phyloP scores from a whole-genome alignment of 192 early-diverging fungal genomes.

The Glomus cerebriforme region DNA sequence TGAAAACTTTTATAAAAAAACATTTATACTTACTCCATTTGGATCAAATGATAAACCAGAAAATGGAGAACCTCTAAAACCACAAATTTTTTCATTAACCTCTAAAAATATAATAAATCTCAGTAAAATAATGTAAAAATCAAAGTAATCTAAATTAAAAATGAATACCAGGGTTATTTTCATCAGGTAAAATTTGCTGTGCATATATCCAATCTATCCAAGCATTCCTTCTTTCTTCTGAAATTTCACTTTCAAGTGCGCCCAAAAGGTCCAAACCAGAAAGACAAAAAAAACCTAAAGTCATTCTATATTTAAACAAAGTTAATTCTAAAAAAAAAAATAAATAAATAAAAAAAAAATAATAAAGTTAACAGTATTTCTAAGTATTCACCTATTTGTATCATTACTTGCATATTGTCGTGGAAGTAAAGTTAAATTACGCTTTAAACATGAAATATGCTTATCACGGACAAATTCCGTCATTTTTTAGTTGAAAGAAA shows the following conservation, averaged over 20 bases:
- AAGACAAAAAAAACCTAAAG: slow-evolving; percentile 81
- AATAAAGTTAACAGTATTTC: not conserved
- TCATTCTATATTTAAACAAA: slow-evolving; percentile 65
- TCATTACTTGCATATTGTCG: slow-evolving; percentile 68
- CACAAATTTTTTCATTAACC: slow-evolving; percentile 50
- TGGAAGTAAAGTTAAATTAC: slow-evolving; percentile 71
- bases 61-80: slow-evolving; percentile 74
- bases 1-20: not conserved
- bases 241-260: slow-evolving; percentile 56
- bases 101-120: slow-evolving; percentile 27
- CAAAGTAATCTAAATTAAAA: not conserved
- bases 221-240: slow-evolving; percentile 54
- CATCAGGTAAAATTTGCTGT: slow-evolving; percentile 74
- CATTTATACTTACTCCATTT: slow-evolving; percentile 45
- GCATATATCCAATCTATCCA: slow-evolving; percentile 98
- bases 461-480: slow-evolving; percentile 49
- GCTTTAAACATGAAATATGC: slow-evolving; percentile 75
- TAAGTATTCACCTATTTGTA: slow-evolving; percentile 60
- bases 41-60: slow-evolving; percentile 58
- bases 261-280: slow-evolving; percentile 81
- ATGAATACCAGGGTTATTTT: slow-evolving; percentile 28
- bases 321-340: not conserved
- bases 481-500: no score
- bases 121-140: not conserved
- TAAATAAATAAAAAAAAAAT: not conserved